Evolutionary conservation across 192 early-diverging fungal species (phyloP), one percentile per base, ranked within the genome.

Genomic region (Polychytrium aggregatum): DNA sequence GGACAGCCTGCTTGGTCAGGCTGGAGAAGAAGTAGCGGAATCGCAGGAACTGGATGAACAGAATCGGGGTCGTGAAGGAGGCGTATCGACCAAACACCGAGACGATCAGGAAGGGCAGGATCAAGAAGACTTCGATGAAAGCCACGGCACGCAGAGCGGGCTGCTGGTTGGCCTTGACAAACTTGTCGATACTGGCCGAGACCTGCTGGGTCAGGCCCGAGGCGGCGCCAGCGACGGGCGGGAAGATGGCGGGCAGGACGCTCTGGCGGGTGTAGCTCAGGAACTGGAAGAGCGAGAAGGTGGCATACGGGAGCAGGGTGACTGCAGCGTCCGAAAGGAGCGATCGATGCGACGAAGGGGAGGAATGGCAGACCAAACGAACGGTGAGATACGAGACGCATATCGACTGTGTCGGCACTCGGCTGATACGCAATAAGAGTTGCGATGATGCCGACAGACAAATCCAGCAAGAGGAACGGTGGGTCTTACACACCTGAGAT

Each of bases 241-340:
- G 85, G 49, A 79, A 64, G 16, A 83, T 44, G 17, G 66, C 68
- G n/a, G 79, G 83, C 17, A 87, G 51, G 38, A 87, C 43, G 43
- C 78, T 81, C 21, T 71, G 70, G 37, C 84, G 74, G 25, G 72
- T 46, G 59, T 84, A 89, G 51, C 74, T 79, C 46, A 85, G 58
- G 1, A 74, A 65, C 52, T 89, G 84, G 60, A 89, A 85, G 44
- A 82, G 48, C 4, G 86, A 85, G 48, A 86, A 89, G 42, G 74
- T 76, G 7, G 56, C 66, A 37, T 78, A 86, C 7, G 86, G 86
- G 44, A 89, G 61, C 46, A 87, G 64, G n/a, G 82, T 71, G n/a
- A 80, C 82, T 85, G 57, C 2, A 7, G 36, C 13, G 29, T 35
- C 21, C n/a, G 6, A 17, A 39, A 4, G 25, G 37, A 36, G 20